Conservation (phyloP, 345 rosid species). For the Sapria himalayana region DNA sequence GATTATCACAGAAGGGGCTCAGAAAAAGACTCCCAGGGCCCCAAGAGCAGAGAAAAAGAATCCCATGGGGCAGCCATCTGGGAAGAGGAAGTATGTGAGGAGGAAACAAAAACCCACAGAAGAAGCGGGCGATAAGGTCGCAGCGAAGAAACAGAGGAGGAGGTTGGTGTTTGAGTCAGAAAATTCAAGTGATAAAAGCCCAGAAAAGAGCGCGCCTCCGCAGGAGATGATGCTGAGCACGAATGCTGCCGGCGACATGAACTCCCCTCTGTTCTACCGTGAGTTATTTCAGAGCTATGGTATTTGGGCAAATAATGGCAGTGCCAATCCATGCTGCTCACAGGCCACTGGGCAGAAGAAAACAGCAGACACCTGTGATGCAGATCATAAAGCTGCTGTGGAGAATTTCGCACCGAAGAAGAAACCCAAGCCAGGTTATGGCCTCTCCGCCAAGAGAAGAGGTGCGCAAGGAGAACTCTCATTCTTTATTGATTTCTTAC, state of each 20-base stretch:
- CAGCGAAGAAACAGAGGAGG: constrained; percentile 28
- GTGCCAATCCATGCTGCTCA: constrained; percentile 8
- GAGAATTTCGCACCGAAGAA: constrained; percentile 21
- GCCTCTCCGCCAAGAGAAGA: too few species aligned
- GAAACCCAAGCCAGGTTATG: constrained; percentile 7
- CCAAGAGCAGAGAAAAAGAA: constrained; percentile 13
- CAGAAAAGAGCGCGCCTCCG: constrained; percentile 6
- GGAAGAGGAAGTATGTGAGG: constrained; percentile 31
- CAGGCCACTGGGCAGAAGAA: constrained; percentile 13
- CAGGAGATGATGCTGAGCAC: constrained; percentile 10
- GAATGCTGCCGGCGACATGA: too few species aligned
- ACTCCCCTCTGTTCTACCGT: too few species aligned
- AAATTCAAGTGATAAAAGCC: constrained; percentile 11
- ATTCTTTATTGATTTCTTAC: too few species aligned
- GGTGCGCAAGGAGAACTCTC: too few species aligned
- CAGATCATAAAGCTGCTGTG: too few species aligned
- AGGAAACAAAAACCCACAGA: constrained; percentile 17
- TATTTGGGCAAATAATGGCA: too few species aligned
- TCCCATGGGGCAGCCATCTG: constrained; percentile 18
- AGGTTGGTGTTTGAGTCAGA: constrained; percentile 36
- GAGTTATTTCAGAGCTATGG: too few species aligned
- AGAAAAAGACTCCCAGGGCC: constrained; percentile 24
- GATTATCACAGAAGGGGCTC: constrained; percentile 43
- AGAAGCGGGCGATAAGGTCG: constrained; percentile 16
- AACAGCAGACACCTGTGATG: constrained; percentile 10